Evolutionary conservation across 345 rosid species (phyloP).

Genomic region (Gossypium ekmanianum): DNA sequence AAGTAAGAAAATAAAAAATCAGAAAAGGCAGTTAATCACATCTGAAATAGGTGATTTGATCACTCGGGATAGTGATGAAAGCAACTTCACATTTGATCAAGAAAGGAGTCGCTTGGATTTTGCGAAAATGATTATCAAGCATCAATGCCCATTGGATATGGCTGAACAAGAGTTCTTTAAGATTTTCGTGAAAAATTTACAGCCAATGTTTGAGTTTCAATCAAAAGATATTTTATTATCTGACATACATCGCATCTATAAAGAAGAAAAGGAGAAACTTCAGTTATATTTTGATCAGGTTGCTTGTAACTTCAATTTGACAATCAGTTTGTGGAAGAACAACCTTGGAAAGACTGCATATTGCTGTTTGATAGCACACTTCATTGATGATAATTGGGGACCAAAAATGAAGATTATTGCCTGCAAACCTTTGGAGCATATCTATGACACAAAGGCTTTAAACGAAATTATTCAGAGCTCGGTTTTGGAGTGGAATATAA

Average conservation of each 20-base stretch:
- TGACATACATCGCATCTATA: constrained; percentile 8
- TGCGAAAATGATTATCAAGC: background rate
- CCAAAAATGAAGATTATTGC: background rate
- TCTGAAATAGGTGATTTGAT: background rate
- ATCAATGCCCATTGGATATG: background rate
- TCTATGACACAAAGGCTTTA: background rate
- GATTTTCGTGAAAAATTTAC: no score
- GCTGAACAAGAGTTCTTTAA: background rate
- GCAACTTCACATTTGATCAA: background rate
- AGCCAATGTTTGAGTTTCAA: background rate
- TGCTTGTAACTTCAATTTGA: background rate
- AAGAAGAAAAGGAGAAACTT: background rate
- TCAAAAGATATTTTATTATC: background rate
- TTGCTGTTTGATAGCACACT: background rate
- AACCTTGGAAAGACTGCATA: rapidly evolving
- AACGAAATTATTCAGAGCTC: background rate
- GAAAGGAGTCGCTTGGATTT: background rate
- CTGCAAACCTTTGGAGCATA: background rate
- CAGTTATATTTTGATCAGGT: no score
- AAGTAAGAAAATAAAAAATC: background rate
- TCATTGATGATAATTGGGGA: constrained; percentile 7
- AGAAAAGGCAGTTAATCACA: background rate
- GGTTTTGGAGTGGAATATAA: background rate
- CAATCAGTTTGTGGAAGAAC: background rate
- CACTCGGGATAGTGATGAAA: background rate